phyloP scores from a whole-genome alignment of 371 early-diverging fungal genomes.

The Lichtheimia ornata region DNA sequence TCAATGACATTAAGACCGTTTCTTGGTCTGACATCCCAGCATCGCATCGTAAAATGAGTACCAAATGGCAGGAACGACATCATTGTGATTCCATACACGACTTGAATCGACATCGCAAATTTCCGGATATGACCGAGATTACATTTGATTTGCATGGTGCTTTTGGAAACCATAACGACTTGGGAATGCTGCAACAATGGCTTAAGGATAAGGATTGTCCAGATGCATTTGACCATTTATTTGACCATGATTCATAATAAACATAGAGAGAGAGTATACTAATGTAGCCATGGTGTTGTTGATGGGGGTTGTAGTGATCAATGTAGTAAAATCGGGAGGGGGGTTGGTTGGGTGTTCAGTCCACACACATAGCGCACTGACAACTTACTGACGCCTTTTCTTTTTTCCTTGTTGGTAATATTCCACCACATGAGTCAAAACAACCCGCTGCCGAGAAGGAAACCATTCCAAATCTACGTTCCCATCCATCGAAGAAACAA shows the following conservation, averaged over 20 bases:
- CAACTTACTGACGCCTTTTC: neutral
- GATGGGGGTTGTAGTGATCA: too few species aligned
- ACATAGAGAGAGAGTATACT: neutral
- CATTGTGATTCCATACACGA: slow-evolving; percentile 18
- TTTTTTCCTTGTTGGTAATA: neutral
- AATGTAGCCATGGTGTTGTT: too few species aligned
- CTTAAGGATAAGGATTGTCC: slow-evolving; percentile 34
- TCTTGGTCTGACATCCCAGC: slow-evolving; percentile 46
- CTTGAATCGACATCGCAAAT: slow-evolving; percentile 21
- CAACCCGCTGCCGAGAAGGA: neutral
- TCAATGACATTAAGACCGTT: slow-evolving; percentile 46
- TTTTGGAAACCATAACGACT: slow-evolving; percentile 39
- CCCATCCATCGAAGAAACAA: slow-evolving; percentile 26
- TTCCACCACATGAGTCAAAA: neutral
- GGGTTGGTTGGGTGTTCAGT: too few species aligned
- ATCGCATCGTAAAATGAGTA: slow-evolving; percentile 40
- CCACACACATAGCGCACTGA: too few species aligned
- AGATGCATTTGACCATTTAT: slow-evolving; percentile 41
- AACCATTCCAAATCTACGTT: slow-evolving; percentile 24
- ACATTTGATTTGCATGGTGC: slow-evolving; percentile 41
- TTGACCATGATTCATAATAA: slow-evolving; percentile 24
- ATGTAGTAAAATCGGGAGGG: too few species aligned
- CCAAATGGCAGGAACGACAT: slow-evolving; percentile 33
- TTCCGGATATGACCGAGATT: slow-evolving; percentile 35
- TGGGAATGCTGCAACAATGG: slow-evolving; percentile 37